Conservation (phyloP, 2,329 filamentous ascomycete genomes). For the Fusarium pseudograminearum region DNA sequence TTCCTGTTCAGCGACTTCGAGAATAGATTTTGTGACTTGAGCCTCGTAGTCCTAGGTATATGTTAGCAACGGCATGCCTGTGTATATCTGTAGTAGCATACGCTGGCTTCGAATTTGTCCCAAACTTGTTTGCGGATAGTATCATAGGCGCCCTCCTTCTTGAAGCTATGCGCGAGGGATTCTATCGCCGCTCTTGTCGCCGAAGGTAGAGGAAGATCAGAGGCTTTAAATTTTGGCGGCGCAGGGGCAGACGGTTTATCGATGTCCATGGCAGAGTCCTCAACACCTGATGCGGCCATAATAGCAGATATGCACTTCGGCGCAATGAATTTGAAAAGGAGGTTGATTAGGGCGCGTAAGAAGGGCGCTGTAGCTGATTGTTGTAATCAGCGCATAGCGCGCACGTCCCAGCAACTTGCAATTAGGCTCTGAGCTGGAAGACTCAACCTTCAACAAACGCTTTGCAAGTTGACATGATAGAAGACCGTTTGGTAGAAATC, state of each 20-base stretch:
- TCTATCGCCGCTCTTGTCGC: slow-evolving; percentile 81
- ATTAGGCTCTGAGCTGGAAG: neutral
- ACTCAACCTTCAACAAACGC: neutral
- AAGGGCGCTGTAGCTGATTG: slow-evolving; percentile 27
- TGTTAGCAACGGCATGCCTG: slow-evolving; percentile 40
- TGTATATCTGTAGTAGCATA: slow-evolving; percentile 52
- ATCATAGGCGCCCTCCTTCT: slow-evolving; percentile 89
- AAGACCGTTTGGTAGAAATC: slow-evolving; percentile 5
- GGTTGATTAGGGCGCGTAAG: slow-evolving; percentile 14
- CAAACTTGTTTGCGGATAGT: slow-evolving; percentile 80
- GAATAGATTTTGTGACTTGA: slow-evolving; percentile 73
- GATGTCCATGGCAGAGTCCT: slow-evolving; percentile 37
- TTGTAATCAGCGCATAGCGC: slow-evolving; percentile 37
- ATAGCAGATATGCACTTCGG: slow-evolving; percentile 8
- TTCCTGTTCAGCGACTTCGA: slow-evolving; percentile 78
- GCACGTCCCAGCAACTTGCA: neutral
- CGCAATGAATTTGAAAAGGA: slow-evolving; percentile 24
- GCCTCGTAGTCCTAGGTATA: slow-evolving; percentile 73
- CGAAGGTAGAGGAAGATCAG: slow-evolving; percentile 79
- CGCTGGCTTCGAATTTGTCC: slow-evolving; percentile 78
- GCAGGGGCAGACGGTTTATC: slow-evolving; percentile 31
- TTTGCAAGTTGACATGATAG: slow-evolving; percentile 16
- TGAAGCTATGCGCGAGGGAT: slow-evolving; percentile 81
- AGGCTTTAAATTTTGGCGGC: slow-evolving; percentile 73
- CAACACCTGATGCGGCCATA: slow-evolving; percentile 43